Percentiles rank a stretch among this genome's conserved stretches.
phyloP scores from a whole-genome alignment of 2,329 filamentous ascomycete species.

The Aulographum hederae region DNA sequence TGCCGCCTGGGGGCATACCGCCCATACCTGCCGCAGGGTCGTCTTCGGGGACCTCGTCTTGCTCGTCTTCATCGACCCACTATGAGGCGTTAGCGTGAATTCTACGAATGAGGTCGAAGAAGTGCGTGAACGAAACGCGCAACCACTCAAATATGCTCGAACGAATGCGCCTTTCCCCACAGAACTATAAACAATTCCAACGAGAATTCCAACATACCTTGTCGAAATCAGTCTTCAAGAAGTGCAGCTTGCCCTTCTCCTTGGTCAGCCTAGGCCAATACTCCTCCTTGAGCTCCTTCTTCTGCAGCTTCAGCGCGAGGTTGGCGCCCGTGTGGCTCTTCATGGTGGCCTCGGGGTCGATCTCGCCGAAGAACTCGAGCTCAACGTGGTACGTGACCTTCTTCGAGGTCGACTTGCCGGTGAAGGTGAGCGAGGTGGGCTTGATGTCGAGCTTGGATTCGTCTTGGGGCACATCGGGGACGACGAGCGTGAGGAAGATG shows the following conservation, averaged over 20 bases:
- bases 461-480: conserved; percentile 61
- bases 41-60: conserved; percentile 73
- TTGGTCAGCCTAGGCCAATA: conserved; percentile 95
- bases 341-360: conserved; percentile 71
- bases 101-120: background rate
- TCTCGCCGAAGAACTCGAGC: conserved; percentile 78
- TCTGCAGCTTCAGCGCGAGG: conserved; percentile 78
- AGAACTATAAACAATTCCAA: background rate
- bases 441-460: conserved; percentile 72
- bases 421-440: conserved; percentile 60
- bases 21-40: too few species aligned
- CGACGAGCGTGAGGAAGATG: conserved; percentile 81
- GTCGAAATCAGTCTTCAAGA: conserved; percentile 96
- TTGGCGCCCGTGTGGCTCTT: conserved; percentile 77
- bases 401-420: conserved; percentile 63
- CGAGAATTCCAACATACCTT: conserved; percentile 40
- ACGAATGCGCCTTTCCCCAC: background rate
- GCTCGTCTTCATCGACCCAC: conserved; percentile 98
- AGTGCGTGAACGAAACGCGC: background rate
- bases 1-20: conserved; percentile 35
- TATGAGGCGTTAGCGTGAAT: conserved; percentile 16
- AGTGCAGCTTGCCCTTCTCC: conserved; percentile 77
- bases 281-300: conserved; percentile 89
- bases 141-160: too few species aligned
- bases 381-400: conserved; percentile 77